Evolutionary conservation across 257 asterid genomes (phyloP).

Genomic region (Gardenia jasminoides): DNA sequence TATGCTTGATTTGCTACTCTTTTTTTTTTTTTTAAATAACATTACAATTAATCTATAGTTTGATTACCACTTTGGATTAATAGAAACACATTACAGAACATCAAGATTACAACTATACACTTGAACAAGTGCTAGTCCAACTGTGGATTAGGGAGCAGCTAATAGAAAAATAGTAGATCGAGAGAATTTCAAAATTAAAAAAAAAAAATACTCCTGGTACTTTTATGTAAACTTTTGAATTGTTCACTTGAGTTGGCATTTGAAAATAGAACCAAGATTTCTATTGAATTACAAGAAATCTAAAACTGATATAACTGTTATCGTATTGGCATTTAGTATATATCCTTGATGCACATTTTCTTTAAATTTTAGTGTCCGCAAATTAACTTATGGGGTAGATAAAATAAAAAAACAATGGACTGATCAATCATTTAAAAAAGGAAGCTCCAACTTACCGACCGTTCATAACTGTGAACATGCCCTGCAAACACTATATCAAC

Average conservation of each 20-base stretch:
- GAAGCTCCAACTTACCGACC: conserved; percentile 30
- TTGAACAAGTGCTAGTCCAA: not conserved
- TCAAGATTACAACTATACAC: not conserved
- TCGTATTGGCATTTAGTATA: not conserved
- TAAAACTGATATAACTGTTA: no score
- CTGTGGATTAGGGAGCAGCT: not conserved
- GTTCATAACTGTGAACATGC: conserved; percentile 56
- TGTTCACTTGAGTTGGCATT: no score
- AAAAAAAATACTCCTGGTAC: no score
- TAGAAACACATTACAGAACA: no score
- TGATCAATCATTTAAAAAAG: not conserved
- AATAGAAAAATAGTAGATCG: no score
- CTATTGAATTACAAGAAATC: no score
- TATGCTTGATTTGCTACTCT: no score
- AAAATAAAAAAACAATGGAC: not conserved
- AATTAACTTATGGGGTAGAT: not conserved
- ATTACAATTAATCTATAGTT: no score
- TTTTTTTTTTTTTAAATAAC: no score
- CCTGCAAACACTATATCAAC: conserved; percentile 55
- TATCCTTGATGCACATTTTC: not conserved
- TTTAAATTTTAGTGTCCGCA: not conserved
- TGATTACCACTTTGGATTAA: not conserved
- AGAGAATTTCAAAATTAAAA: no score
- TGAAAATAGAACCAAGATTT: no score
- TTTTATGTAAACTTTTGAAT: no score